phyloP scores from a whole-genome alignment of 73 alveolate genomes.

The Vitrella brassicaformis region DNA sequence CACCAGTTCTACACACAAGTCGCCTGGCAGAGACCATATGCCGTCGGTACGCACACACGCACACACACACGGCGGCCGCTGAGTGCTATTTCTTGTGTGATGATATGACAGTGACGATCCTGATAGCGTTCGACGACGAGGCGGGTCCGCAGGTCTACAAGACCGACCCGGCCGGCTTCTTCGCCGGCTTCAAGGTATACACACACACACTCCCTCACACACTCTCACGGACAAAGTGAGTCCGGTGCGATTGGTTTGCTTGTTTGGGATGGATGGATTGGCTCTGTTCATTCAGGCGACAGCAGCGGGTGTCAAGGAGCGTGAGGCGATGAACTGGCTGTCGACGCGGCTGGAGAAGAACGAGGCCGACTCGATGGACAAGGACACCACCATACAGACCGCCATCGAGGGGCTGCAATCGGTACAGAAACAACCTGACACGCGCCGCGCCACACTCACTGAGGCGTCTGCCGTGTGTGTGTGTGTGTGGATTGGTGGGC shows the following conservation, averaged over 20 bases:
- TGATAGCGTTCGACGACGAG: conserved; percentile 72
- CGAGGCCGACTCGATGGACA: not conserved
- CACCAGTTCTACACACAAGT: conserved; percentile 62
- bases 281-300: not conserved
- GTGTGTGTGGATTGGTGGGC: not conserved
- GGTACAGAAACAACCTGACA: not conserved
- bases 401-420: not conserved
- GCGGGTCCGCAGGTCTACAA: conserved; percentile 69
- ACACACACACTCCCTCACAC: not conserved
- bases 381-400: not conserved
- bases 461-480: not conserved
- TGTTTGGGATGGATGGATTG: too few species aligned
- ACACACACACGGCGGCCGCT: too few species aligned
- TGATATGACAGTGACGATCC: conserved; percentile 43
- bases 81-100: too few species aligned
- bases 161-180: conserved; percentile 74
- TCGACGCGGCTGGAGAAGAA: not conserved
- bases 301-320: not conserved
- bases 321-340: not conserved
- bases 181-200: conserved; percentile 55
- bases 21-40: conserved; percentile 60
- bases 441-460: not conserved
- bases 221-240: too few species aligned
- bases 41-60: too few species aligned
- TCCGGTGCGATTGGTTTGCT: too few species aligned